Evolutionary conservation across 2,329 filamentous ascomycete species (phyloP).

Genomic region (Fusarium sp.): DNA sequence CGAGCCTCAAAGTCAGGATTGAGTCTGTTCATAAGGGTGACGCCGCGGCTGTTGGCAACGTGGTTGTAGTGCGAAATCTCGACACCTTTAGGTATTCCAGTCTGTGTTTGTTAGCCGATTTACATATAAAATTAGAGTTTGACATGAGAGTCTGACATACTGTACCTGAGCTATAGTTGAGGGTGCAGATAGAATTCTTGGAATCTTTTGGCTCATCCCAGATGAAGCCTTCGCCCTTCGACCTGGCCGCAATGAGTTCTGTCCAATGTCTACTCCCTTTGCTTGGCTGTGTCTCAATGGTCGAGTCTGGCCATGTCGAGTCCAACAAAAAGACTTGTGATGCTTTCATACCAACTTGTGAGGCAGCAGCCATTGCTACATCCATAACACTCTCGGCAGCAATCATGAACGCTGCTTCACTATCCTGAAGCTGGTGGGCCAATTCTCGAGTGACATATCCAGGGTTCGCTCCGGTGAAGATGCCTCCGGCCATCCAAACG

Average conservation of each 20-base stretch:
- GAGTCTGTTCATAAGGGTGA: conserved; percentile 60
- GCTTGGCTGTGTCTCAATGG: conserved; percentile 24
- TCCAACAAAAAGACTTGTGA: conserved; percentile 76
- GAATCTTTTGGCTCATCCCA: conserved; percentile 72
- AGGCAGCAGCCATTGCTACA: conserved; percentile 75
- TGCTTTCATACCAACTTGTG: conserved; percentile 65
- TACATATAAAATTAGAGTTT: too few species aligned
- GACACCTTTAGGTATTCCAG: conserved; percentile 86
- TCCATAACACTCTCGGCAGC: conserved; percentile 71
- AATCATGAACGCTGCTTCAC: conserved; percentile 75
- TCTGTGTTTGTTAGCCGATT: conserved; percentile 54
- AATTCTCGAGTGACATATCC: conserved; percentile 77
- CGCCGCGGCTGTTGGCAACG: conserved; percentile 76
- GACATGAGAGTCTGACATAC: conserved; percentile 32
- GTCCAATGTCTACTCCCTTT: conserved; percentile 69
- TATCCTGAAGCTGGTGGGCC: conserved; percentile 80
- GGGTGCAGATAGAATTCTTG: conserved; percentile 69
- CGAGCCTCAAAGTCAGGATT: conserved; percentile 64
- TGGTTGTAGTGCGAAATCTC: conserved; percentile 84
- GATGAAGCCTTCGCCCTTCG: conserved; percentile 68
- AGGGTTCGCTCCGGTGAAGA: conserved; percentile 84
- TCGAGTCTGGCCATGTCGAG: conserved; percentile 62
- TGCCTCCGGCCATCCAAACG: conserved; percentile 80
- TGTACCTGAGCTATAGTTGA: conserved; percentile 85
- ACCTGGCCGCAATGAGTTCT: conserved; percentile 65